Base-by-base conservation (phyloP, 1,284 basidiomycete genomes). In the Peniophora sp. region DNA sequence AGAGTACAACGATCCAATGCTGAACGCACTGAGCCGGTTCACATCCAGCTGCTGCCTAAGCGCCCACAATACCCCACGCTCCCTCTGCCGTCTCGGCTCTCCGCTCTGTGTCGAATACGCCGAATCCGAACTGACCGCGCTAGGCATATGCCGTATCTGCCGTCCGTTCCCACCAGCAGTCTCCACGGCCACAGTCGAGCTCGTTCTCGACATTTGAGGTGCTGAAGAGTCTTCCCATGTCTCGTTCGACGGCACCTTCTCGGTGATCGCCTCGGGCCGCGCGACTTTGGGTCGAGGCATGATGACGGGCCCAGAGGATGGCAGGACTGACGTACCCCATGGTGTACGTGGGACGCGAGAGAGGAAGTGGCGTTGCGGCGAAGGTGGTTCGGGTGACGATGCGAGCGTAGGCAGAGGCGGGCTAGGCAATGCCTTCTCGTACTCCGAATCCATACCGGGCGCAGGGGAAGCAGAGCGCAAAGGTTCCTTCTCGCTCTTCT, bases 101-200 rank as follows among this genome's bases (percentile, higher is more conserved):
- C 62, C 66, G 50, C 64, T 69, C 53, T 60, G 62, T 11, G 57
- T 60, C 18, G 67, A 69, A 50, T 67, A 68, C 24, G 55, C 54
- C 10, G 67, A 68, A n/a, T 53, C 57, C 10, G 63, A 58, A 53
- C 65, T 65, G 43, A 62, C 52, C 6, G 59, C 58, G 2, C 66
- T 65, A 15, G 57, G 55, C 52, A 61, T 61, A 37, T 63, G 62
- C n/a, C 46, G 47, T 12, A 63, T 54, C 17, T 32, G 34, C 3
- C 51, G 45, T 12, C 36, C 18, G 9, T 50, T 44, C 32, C 12
- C 24, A 17, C 34, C 2, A 3, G 39, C 27, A 32, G 27, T 32
- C 6, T 32, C 27, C 27, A 32, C 27, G 27, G 27, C 27, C 27
- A 35, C 36, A 47, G 18, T 44, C 23, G 34, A 50, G 45, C 10